These are phyloP conservation scores for Xylaria grammica DNA, from an alignment of 495 filamentous ascomycete genomes.

Conservation along the genomic window DNA sequence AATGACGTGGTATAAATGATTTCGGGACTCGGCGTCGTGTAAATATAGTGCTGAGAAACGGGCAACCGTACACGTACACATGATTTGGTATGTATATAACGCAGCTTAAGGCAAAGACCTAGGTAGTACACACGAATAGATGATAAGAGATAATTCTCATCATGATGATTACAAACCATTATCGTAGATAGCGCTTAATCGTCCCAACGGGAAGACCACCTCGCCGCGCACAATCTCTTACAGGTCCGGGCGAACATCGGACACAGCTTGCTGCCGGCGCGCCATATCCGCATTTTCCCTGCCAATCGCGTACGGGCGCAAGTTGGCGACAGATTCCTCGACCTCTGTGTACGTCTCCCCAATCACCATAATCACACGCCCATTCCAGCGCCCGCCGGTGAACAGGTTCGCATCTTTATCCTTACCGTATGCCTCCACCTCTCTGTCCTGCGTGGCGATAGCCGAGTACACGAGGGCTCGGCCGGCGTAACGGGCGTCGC, in stretches of 20 bases:
- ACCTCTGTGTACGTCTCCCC: conserved; percentile 40
- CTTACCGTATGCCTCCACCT: conserved; percentile 32
- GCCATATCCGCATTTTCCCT: conserved; percentile 26
- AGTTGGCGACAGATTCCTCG: conserved; percentile 35
- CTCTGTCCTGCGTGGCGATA: conserved; percentile 27
- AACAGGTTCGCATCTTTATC: conserved; percentile 7
- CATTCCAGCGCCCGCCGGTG: conserved; percentile 37
- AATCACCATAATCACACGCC: conserved; percentile 37
- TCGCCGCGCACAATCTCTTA: too few species aligned
- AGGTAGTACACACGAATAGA: not conserved
- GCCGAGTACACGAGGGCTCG: conserved; percentile 42
- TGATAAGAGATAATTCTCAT: too few species aligned
- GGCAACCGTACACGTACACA: not conserved
- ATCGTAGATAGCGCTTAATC: too few species aligned
- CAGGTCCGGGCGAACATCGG: conserved; percentile 26
- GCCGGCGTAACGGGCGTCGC: conserved; percentile 31
- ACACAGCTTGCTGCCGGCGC: conserved; percentile 28
- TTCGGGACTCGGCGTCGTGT: not conserved
- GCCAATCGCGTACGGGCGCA: conserved; percentile 33
- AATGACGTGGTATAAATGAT: not conserved
- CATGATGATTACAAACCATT: too few species aligned
- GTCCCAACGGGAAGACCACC: too few species aligned
- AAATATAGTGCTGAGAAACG: not conserved
- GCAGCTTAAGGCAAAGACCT: too few species aligned
- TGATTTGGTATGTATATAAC: too few species aligned